Evolutionary conservation across 768 basidiomycete species (phyloP), one percentile per base, ranked within the genome.

Genomic region (Exsudoporus frostii): DNA sequence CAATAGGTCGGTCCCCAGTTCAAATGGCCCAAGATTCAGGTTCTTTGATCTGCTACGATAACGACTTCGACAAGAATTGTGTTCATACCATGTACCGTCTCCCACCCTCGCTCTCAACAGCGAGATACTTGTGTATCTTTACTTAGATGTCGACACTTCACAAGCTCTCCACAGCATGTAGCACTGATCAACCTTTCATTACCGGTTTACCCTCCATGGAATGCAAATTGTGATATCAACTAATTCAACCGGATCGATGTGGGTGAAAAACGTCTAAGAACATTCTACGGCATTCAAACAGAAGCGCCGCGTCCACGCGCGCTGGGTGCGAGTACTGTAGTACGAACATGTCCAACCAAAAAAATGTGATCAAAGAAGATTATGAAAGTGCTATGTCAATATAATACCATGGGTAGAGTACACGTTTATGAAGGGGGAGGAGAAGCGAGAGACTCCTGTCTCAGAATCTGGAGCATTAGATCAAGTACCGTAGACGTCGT

Each of bases 381-480:
- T 62, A 65, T 48, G 53, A 53, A 30, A 20, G 47, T 50, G 51
- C 30, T 65, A 58, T 36, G 56, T 45, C 42, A 53, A 57, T 62
- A 68, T 58, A 54, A 55, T 55, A 58, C 41, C 49, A 39, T 37
- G 56, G 33, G 39, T 69, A 69, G 53, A 59, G 46, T 68, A 68
- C 55, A 62, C 19, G 45, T 27, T 77, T 66, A 78, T 64, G 75
- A 77, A 25, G 82, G 79, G n/a, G 82, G 80, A n/a, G 83, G 82
- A n/a, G 83, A 83, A 49, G 83, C 82, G 33, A 84, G 73, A n/a
- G 83, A 83, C 69, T 84, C 82, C 82, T 84, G 64, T 44, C 46
- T 50, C 52, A 61, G 48, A 56, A 51, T 48, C 24, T 53, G 62
- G 46, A 60, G 44, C 64, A 68, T 70, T 57, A 71, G 70, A 65